phyloP scores from a whole-genome alignment of 176 grass and related monocot species.

The Tillandsia leiboldiana region DNA sequence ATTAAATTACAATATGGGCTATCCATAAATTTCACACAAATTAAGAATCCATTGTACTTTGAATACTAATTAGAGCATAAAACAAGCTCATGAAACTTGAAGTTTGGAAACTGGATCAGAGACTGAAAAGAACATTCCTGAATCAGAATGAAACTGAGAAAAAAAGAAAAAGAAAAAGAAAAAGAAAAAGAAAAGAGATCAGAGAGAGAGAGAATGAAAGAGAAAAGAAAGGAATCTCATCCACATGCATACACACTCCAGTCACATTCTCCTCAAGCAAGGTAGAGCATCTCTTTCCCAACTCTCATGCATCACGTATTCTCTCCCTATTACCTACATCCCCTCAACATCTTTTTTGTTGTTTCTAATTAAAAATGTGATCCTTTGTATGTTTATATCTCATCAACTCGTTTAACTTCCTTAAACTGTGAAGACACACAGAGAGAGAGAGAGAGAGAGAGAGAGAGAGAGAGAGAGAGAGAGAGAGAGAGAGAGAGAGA shows the following conservation, averaged over 20 bases:
- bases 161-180: not conserved
- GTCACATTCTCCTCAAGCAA: conserved; percentile 26
- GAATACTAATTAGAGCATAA: no score
- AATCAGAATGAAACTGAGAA: not conserved
- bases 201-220: not conserved
- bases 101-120: not conserved
- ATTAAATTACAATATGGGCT: no score
- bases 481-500: conserved; percentile 2
- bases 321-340: conserved; percentile 9
- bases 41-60: no score
- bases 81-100: no score
- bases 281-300: conserved; percentile 12
- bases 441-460: conserved; percentile 4
- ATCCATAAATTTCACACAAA: no score
- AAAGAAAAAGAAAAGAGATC: conserved; percentile 7
- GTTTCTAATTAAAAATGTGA: no score
- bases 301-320: conserved; percentile 29
- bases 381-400: not conserved
- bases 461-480: conserved; percentile 3
- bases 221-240: conserved; percentile 23
- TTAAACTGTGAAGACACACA: not conserved
- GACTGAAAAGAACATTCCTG: conserved; percentile 2
- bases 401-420: not conserved
- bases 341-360: not conserved
- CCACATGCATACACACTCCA: not conserved